A percentile compares a stretch with the other conserved stretches of the same genome.
These are phyloP conservation scores for Coccinonectria pachysandricola DNA, from an alignment of 2,329 filamentous ascomycete genomes.

Conservation along the genomic window DNA sequence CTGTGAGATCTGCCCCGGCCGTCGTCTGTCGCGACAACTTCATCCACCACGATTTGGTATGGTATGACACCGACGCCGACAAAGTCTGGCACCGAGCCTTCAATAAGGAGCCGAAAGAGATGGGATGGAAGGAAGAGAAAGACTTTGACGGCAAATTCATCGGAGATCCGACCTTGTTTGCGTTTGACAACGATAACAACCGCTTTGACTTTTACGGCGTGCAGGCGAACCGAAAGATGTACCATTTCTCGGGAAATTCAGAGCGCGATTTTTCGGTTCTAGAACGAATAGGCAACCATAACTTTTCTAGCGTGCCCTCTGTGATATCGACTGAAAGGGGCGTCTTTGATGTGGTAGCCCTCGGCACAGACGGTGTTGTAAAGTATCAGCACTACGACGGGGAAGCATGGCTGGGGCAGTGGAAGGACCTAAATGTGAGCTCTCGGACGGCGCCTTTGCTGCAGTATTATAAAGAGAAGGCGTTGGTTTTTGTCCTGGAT, in stretches of 20 bases:
- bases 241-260: not conserved
- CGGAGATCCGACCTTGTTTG: not conserved
- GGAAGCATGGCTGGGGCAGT: not conserved
- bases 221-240: not conserved
- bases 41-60: not conserved
- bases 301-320: not conserved
- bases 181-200: not conserved
- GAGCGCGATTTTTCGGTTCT: not conserved
- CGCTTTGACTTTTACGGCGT: not conserved
- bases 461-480: not conserved
- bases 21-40: not conserved
- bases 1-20: not conserved
- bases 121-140: not conserved
- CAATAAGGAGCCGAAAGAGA: not conserved
- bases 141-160: not conserved
- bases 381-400: not conserved
- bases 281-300: not conserved
- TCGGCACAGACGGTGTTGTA: not conserved
- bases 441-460: not conserved
- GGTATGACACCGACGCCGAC: not conserved
- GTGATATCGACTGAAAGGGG: not conserved
- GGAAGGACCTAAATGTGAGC: not conserved
- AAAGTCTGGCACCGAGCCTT: too few species aligned
- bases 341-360: slow-evolving; percentile 1
- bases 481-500: not conserved